phyloP scores from a whole-genome alignment of 345 rosid genomes.

The Kandelia obovata region DNA sequence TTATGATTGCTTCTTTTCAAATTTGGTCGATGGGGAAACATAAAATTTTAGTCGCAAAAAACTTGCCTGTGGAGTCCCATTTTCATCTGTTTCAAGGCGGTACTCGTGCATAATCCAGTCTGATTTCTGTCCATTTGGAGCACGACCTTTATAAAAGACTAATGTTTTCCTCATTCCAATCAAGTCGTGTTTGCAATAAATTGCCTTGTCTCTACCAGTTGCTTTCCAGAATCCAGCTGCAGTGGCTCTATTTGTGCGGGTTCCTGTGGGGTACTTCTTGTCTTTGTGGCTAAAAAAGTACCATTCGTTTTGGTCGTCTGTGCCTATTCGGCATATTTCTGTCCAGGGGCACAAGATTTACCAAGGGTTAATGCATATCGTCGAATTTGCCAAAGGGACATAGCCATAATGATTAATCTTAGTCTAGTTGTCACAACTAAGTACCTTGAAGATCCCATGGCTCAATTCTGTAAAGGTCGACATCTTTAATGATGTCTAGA shows the following conservation, averaged over 20 bases:
- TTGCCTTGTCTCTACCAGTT: slow-evolving; percentile 37
- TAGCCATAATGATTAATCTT: too few relatives aligned
- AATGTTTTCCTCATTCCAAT: slow-evolving; percentile 40
- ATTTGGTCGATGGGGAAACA: too few relatives aligned
- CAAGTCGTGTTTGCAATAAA: slow-evolving; percentile 26
- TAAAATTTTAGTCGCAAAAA: too few relatives aligned
- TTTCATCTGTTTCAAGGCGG: slow-evolving; percentile 68
- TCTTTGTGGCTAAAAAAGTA: slow-evolving; percentile 41
- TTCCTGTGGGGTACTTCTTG: slow-evolving; percentile 41
- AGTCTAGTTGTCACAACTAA: too few relatives aligned
- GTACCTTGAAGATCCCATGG: slow-evolving; percentile 43
- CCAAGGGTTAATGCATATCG: background rate
- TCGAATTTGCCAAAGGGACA: background rate
- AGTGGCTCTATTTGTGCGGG: slow-evolving; percentile 38
- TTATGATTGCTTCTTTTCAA: too few relatives aligned
- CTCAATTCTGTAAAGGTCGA: slow-evolving; percentile 36
- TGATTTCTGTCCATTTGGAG: slow-evolving; percentile 39
- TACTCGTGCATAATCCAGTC: slow-evolving; percentile 43
- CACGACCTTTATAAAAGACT: slow-evolving; percentile 36
- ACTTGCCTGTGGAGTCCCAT: slow-evolving; percentile 79
- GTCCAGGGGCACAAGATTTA: background rate
- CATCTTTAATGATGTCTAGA: slow-evolving; percentile 35
- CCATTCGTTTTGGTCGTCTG: slow-evolving; percentile 31
- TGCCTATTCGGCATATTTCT: slow-evolving; percentile 32
- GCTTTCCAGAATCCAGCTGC: slow-evolving; percentile 42